Evolutionary conservation across 106 monocot species (phyloP).

Genomic region (Dioscorea dumetorum): DNA sequence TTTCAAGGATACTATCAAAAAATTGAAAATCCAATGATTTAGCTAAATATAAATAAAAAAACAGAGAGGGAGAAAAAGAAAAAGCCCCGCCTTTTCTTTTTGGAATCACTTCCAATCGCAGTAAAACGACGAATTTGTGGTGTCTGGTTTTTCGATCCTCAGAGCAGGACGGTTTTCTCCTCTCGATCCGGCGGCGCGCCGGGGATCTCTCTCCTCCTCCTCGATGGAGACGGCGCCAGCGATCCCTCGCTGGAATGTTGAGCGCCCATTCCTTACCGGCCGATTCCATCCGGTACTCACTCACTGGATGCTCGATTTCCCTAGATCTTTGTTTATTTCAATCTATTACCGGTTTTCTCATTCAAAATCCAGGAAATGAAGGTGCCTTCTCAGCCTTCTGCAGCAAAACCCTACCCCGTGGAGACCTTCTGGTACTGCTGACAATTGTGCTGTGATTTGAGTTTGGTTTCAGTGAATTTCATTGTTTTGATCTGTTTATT

Average conservation of each 20-base stretch:
- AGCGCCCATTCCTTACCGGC: slow-evolving; percentile 86
- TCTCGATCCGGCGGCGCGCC: not conserved
- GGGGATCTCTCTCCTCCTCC: not conserved
- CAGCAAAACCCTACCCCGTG: slow-evolving; percentile 36
- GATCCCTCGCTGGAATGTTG: slow-evolving; percentile 81
- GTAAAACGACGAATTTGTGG: too few species aligned
- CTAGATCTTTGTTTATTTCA: not conserved
- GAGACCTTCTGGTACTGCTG: slow-evolving; percentile 40
- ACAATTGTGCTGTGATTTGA: not conserved
- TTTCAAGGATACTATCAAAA: too few species aligned
- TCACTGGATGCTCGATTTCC: not conserved
- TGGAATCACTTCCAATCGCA: too few species aligned
- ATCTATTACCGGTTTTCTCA: not conserved
- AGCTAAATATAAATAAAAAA: too few species aligned
- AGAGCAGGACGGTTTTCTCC: not conserved
- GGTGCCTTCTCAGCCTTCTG: slow-evolving; percentile 21
- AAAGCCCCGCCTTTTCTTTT: too few species aligned
- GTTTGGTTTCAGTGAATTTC: not conserved
- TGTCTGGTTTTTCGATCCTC: not conserved
- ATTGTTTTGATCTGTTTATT: slow-evolving; percentile 1
- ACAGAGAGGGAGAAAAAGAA: too few species aligned
- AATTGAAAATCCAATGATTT: too few species aligned
- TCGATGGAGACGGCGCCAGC: slow-evolving; percentile 20
- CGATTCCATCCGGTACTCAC: slow-evolving; percentile 53
- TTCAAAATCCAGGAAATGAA: slow-evolving; percentile 44